Base-by-base conservation (phyloP, 495 filamentous ascomycete species). In the Aspergillus wentii region DNA sequence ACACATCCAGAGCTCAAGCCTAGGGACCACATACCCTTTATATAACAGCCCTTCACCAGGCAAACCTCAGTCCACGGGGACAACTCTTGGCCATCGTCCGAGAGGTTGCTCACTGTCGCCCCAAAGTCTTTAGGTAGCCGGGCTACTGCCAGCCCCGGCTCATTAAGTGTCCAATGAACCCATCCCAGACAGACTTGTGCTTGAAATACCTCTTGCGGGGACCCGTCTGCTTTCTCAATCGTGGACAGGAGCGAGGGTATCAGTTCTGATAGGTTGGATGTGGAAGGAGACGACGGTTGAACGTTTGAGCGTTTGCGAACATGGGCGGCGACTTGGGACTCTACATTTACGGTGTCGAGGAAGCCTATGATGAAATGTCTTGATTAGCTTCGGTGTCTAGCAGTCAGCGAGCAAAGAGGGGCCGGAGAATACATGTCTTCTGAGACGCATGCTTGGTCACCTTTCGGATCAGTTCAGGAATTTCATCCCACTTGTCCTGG, bases 361-460 rank as follows among this genome's bases (percentile, higher is more conserved):
- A 90, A 73, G 56, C 87, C 88, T 95, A 39, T 31, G 28, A 35
- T 17, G 18, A 14, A 27, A 17, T 4, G 32, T 15, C n/a, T n/a
- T n/a, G n/a, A 16, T 54, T 37, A 54, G 40, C 15, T 17, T 35
- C 22, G n/a, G n/a, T n/a, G n/a, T n/a, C n/a, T n/a, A n/a, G n/a
- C n/a, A n/a, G n/a, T n/a, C n/a, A n/a, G 19, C 5, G 19, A 49
- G 27, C 13, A 42, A 38, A 32, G 35, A 34, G 43, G 41, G 25
- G 37, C 23, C 3, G 30, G 18, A 44, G 44, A 49, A 41, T 81
- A 96, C 92, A 96, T 57, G 75, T 75, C 52, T 84, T 80, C 21
- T 90, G 80, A 30, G 88, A 83, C 43, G 88, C 87, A 75, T 97
- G 91, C 54, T 97, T 96, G 50, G 79, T 83, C 43, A 96, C 76